Evolutionary conservation across 225 moss, liverwort and hornwort species (phyloP).

Genomic region (Climacium dendroides): DNA sequence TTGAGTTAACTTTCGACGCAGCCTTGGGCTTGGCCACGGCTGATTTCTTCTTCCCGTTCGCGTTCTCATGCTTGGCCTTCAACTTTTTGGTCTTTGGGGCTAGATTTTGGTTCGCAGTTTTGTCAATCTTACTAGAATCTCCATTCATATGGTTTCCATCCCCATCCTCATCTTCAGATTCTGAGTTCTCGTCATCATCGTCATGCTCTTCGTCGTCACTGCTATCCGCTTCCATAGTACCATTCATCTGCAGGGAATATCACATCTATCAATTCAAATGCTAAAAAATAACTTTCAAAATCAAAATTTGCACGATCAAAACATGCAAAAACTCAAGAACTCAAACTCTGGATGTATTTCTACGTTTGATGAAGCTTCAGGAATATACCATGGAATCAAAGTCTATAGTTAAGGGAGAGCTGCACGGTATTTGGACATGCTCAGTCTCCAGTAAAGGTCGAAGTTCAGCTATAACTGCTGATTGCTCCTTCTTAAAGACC

Average conservation of each 20-base stretch:
- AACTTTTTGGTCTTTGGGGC: constrained; percentile 8
- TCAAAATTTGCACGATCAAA: neutral
- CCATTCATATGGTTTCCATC: neutral
- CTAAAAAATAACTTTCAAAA: neutral
- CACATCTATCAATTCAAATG: neutral
- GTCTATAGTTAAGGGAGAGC: constrained; percentile 45
- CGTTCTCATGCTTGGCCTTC: neutral
- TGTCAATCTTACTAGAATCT: constrained; percentile 14
- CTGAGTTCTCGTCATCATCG: neutral
- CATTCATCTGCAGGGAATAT: constrained; percentile 8
- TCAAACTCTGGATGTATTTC: neutral
- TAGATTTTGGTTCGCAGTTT: neutral
- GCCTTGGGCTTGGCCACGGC: neutral
- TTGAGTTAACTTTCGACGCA: neutral
- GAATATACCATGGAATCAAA: constrained; percentile 33
- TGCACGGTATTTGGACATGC: constrained; percentile 51
- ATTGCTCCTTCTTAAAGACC: constrained; percentile 48
- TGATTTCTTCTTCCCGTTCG: constrained; percentile 16
- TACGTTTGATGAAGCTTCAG: neutral
- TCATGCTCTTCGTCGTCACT: constrained; percentile 24
- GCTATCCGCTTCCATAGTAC: constrained; percentile 8
- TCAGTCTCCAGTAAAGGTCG: constrained; percentile 29
- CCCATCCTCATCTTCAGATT: constrained; percentile 6
- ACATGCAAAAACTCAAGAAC: neutral
- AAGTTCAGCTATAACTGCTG: constrained; percentile 44